Conservation (phyloP, 257 asterid species). For the Capsicum baccatum region DNA sequence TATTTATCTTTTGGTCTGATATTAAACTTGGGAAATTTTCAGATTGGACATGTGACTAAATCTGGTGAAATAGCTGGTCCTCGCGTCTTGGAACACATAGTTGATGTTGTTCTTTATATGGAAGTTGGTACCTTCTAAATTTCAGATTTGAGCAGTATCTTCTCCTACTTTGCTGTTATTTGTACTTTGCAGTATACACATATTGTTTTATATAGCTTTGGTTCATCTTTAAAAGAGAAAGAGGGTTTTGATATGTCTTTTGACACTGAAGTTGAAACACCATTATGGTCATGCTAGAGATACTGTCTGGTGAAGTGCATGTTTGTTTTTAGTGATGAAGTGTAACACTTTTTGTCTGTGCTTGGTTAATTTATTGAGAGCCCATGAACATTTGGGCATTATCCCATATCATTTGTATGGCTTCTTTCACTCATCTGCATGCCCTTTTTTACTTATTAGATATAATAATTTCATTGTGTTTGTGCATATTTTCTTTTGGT, state of each 20-base stretch:
- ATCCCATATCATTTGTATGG: background rate
- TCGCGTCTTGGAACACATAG: slow-evolving; percentile 94
- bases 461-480: background rate
- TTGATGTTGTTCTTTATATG: slow-evolving; percentile 92
- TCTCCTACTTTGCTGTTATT: background rate
- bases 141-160: slow-evolving; percentile 22
- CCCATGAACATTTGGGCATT: background rate
- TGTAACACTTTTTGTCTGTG: background rate
- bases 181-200: background rate
- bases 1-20: slow-evolving; percentile 2
- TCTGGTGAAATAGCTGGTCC: slow-evolving; percentile 98
- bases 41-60: slow-evolving; percentile 96
- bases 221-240: background rate
- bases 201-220: background rate
- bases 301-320: background rate
- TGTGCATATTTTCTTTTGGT: slow-evolving; percentile 10
- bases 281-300: slow-evolving; percentile 2
- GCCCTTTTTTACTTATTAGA: background rate
- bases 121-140: slow-evolving; percentile 66
- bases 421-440: background rate
- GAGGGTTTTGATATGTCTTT: background rate
- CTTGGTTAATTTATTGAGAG: background rate
- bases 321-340: background rate
- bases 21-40: slow-evolving; percentile 37
- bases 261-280: background rate